Base-by-base conservation (phyloP, 805 yeast species). In the Osmozyma mogii region DNA sequence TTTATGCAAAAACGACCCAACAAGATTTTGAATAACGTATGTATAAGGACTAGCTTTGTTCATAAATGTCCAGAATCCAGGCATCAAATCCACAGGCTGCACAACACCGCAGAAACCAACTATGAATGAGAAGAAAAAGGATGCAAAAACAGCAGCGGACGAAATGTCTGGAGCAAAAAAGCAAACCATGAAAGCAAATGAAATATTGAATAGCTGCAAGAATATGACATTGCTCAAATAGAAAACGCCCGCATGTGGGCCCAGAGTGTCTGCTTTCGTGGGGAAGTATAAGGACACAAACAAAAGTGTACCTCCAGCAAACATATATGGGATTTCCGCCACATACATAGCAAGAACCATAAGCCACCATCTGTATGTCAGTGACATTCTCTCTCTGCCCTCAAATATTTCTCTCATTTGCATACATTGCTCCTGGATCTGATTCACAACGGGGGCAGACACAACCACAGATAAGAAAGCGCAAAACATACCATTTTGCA, bases 291-390 rank as follows among this genome's bases (percentile, higher is more conserved):
- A 63, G 57, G 22, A 68, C 35, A 20, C 65, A 41, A 32, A 68
- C 52, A 38, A 34, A 54, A 60, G 27, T 4, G 53, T 40, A 3
- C 49, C 47, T 13, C 48, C 52, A 20, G 50, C 31, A 9, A 52
- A 20, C 11, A 49, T 68, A 55, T 74, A 81, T 2, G 87, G 85
- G 13, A 77, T 42, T 49, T 81, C 89, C 35, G 64, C 65, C 12
- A 72, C 23, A 36, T 61, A 61, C 43, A 76, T 77, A 4, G 78
- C 53, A 12, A 77, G 28, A 27, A 78, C 45, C 52, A 81, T 52
- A 22, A 69, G 52, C 16, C 75, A 61, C 88, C 88, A 81, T 44
- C 77, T 80, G 59, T 75, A 81, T 22, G 83, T 81, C 45, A 78
- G 79, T 4, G 84, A 75, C 35, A 75, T 69, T 12, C 74, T 64